Percentiles rank a stretch among this genome's conserved stretches.
These are phyloP conservation scores for Rhamnella rubrinervis DNA, from an alignment of 331 rosid genomes.

Conservation along the genomic window DNA sequence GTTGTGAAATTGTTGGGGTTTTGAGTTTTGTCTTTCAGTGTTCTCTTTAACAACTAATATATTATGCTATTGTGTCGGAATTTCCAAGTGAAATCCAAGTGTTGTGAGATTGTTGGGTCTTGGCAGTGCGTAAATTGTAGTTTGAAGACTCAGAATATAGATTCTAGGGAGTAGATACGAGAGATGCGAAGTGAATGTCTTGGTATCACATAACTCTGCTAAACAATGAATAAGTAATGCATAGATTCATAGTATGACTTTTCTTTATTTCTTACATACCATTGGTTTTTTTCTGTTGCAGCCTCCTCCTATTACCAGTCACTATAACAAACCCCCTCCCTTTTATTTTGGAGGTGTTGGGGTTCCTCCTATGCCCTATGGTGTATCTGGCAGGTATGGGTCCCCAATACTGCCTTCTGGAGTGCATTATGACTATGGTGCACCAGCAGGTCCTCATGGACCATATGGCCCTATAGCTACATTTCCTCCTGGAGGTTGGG, in stretches of 20 bases:
- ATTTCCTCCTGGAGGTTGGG: constrained; percentile 35
- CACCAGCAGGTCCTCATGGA: constrained; percentile 29
- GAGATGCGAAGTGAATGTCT: too few species aligned
- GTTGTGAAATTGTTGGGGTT: background rate
- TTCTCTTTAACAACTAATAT: background rate
- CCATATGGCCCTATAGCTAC: constrained; percentile 35
- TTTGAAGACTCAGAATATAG: too few species aligned
- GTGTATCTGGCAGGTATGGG: constrained; percentile 37
- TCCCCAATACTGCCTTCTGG: constrained; percentile 37
- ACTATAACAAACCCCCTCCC: constrained; percentile 33
- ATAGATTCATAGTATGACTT: too few species aligned
- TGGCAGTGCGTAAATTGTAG: too few species aligned
- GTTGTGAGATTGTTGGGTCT: background rate
- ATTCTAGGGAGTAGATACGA: too few species aligned
- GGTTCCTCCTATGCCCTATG: constrained; percentile 41
- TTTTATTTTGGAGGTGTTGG: constrained; percentile 42
- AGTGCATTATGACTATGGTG: constrained; percentile 35
- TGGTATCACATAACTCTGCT: too few species aligned
- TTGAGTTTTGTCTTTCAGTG: background rate
- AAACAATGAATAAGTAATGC: background rate
- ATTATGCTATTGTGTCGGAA: too few species aligned
- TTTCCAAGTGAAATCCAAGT: background rate
- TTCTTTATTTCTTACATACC: too few species aligned
- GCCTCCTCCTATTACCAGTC: constrained; percentile 42
- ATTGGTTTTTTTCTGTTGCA: constrained; percentile 19